Conservation (phyloP, 1,284 basidiomycete species). For the Thecaphora thlaspeos region DNA sequence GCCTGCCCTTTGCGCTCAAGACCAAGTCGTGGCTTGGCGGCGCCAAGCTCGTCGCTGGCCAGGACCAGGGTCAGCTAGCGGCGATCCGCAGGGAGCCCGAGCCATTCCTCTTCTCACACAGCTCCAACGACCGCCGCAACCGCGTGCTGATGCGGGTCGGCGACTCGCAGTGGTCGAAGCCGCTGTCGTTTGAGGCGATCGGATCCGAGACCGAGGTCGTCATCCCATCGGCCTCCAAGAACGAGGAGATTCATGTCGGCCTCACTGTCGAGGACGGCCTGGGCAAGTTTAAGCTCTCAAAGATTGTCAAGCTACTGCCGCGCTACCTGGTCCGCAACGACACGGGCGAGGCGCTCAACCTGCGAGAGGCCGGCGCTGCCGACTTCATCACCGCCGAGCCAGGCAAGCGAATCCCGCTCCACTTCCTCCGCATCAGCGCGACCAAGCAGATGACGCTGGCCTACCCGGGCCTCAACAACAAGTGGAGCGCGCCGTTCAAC, state of each 20-base stretch:
- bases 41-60: slow-evolving; percentile 82
- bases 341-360: slow-evolving; percentile 69
- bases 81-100: slow-evolving; percentile 58
- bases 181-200: slow-evolving; percentile 70
- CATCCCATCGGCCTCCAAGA: slow-evolving; percentile 68
- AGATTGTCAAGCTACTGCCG: slow-evolving; percentile 88
- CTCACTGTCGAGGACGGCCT: slow-evolving; percentile 88
- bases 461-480: slow-evolving; percentile 76
- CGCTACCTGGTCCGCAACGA: slow-evolving; percentile 88
- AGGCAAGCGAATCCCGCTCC: slow-evolving; percentile 70
- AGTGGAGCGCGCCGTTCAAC: slow-evolving; percentile 88
- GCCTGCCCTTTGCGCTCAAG: slow-evolving; percentile 76
- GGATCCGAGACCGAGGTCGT: slow-evolving; percentile 83
- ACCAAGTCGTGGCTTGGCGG: slow-evolving; percentile 73
- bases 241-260: slow-evolving; percentile 82
- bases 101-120: slow-evolving; percentile 75
- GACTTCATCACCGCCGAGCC: slow-evolving; percentile 57
- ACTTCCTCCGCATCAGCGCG: slow-evolving; percentile 67
- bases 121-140: slow-evolving; percentile 73
- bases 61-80: slow-evolving; percentile 56
- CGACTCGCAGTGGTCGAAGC: slow-evolving; percentile 84
- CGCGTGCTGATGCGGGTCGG: slow-evolving; percentile 80
- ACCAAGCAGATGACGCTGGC: slow-evolving; percentile 72
- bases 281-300: slow-evolving; percentile 88
- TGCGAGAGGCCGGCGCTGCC: slow-evolving; percentile 76